phyloP scores from a whole-genome alignment of 2,329 filamentous ascomycete species.

The Epichloe coenophiala region DNA sequence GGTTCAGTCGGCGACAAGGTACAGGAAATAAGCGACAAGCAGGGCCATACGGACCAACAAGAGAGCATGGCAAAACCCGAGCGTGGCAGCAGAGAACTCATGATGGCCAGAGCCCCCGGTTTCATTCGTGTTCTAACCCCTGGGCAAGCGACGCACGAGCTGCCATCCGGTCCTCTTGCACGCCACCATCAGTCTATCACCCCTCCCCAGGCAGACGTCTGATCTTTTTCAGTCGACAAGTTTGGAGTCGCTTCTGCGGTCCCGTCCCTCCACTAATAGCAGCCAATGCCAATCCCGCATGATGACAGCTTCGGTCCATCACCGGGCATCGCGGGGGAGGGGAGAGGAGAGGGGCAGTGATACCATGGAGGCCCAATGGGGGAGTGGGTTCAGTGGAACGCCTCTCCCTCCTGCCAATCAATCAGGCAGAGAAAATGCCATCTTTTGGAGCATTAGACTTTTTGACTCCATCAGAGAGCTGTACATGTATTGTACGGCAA shows the following conservation, averaged over 20 bases:
- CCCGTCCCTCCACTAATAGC: not conserved
- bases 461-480: not conserved
- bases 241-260: not conserved
- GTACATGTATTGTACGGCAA: not conserved
- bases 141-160: slow-evolving; percentile 1
- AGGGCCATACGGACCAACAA: not conserved
- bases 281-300: slow-evolving; percentile 3
- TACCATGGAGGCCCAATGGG: not conserved
- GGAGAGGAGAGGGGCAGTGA: not conserved
- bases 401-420: not conserved
- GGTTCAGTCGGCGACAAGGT: too few species aligned
- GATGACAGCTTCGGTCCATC: not conserved
- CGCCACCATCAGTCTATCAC: not conserved
- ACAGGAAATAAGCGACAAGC: not conserved
- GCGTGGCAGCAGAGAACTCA: not conserved
- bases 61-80: not conserved
- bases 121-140: not conserved
- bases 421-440: not conserved
- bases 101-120: slow-evolving; percentile 2
- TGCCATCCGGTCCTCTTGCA: not conserved
- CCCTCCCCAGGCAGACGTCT: not conserved
- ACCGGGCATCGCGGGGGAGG: not conserved
- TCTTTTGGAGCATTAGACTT: not conserved
- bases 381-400: not conserved
- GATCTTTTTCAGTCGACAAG: not conserved